phyloP scores from a whole-genome alignment of 768 basidiomycete species.

The Lactarius psammicola region DNA sequence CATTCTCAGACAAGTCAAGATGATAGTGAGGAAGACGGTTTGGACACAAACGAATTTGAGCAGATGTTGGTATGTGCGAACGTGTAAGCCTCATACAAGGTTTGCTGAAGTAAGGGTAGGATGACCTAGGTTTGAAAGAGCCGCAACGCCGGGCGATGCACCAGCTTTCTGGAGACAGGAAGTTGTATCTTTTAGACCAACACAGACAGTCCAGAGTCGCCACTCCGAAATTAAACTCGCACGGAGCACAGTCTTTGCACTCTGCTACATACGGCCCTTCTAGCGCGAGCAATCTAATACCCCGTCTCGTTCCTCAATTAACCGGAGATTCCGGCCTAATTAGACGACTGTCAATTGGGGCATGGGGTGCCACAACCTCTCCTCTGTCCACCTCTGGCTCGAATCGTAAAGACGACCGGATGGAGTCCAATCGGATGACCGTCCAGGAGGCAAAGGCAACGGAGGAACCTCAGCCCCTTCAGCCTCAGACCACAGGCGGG shows the following conservation, averaged over 20 bases:
- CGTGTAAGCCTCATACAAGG: neutral
- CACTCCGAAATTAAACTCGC: constrained; percentile 34
- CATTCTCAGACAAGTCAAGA: constrained; percentile 34
- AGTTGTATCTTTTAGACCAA: constrained; percentile 64
- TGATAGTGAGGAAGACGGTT: constrained; percentile 35
- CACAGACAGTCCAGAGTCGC: constrained; percentile 43
- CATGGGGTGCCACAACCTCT: constrained; percentile 50
- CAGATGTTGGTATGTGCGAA: constrained; percentile 58
- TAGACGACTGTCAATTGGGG: constrained; percentile 62
- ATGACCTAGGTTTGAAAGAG: constrained; percentile 72
- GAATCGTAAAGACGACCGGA: constrained; percentile 42
- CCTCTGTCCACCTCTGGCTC: constrained; percentile 37
- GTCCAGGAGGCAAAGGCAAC: constrained; percentile 16
- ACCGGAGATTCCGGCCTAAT: constrained; percentile 71
- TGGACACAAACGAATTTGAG: constrained; percentile 56
- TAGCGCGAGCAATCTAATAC: constrained; percentile 54
- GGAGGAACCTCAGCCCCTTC: constrained; percentile 38
- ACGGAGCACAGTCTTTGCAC: constrained; percentile 39
- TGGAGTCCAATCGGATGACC: constrained; percentile 29
- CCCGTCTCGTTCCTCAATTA: constrained; percentile 68
- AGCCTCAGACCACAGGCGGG: constrained; percentile 71
- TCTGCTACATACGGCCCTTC: constrained; percentile 60
- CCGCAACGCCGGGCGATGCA: constrained; percentile 63
- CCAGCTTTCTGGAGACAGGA: constrained; percentile 57
- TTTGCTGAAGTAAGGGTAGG: constrained; percentile 42